These are phyloP conservation scores for Colletotrichum spaethianum DNA, from an alignment of 2,329 filamentous ascomycete genomes.

Conservation along the genomic window DNA sequence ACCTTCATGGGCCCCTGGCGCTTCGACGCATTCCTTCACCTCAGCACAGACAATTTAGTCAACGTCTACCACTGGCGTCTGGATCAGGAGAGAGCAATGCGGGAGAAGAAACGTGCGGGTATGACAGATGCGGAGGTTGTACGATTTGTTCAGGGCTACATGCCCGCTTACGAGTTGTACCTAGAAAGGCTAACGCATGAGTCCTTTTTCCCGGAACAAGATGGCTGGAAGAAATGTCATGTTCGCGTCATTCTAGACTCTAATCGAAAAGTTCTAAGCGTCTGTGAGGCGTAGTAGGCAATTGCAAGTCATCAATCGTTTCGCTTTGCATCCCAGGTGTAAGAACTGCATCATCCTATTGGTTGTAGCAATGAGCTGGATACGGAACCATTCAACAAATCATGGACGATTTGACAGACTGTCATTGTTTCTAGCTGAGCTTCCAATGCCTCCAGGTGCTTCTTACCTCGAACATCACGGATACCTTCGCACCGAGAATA, in stretches of 20 bases:
- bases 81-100: conserved; percentile 34
- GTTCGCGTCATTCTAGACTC: conserved; percentile 31
- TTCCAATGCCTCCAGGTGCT: background rate
- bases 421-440: background rate
- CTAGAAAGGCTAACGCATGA: conserved; percentile 25
- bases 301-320: no score
- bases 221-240: background rate
- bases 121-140: conserved; percentile 37
- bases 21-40: conserved; percentile 36
- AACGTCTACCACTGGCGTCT: conserved; percentile 39
- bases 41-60: conserved; percentile 29
- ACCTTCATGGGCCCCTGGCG: conserved; percentile 38
- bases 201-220: conserved; percentile 8
- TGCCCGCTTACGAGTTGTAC: conserved; percentile 39
- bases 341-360: no score
- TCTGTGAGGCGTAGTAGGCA: conserved; percentile 8
- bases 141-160: conserved; percentile 39
- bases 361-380: no score
- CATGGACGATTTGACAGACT: background rate
- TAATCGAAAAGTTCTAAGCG: conserved; percentile 19
- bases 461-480: background rate
- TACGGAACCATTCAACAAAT: background rate
- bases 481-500: background rate
- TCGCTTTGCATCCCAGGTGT: no score
- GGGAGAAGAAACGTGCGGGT: conserved; percentile 36